Evolutionary conservation across 1,284 basidiomycete species (phyloP).

Genomic region (Fomitopsis pinicola): DNA sequence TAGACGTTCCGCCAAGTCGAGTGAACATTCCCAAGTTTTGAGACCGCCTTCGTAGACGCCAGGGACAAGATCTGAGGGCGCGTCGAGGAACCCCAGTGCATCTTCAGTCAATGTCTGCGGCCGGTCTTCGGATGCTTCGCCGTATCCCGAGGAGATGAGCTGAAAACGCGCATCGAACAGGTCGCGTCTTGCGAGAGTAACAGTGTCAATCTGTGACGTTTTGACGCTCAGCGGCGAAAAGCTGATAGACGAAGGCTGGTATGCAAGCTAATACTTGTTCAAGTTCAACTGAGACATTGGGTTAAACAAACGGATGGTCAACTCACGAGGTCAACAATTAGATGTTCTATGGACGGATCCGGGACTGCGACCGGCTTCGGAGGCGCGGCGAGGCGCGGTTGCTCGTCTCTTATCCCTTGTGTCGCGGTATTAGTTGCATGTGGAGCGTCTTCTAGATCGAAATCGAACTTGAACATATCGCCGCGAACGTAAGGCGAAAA

Average conservation of each 20-base stretch:
- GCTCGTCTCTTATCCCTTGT: background rate
- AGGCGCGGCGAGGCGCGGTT: background rate
- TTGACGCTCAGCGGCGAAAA: constrained; percentile 33
- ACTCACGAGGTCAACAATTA: constrained; percentile 33
- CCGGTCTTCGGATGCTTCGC: constrained; percentile 18
- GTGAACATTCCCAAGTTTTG: constrained; percentile 96
- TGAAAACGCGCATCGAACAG: constrained; percentile 95
- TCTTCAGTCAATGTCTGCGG: constrained; percentile 7
- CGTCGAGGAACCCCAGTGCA: constrained; percentile 60
- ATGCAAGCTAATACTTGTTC: background rate
- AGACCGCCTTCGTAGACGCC: constrained; percentile 94
- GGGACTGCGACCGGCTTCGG: background rate
- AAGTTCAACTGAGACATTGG: background rate
- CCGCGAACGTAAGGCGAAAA: no score
- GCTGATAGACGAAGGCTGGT: constrained; percentile 38
- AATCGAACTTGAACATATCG: constrained; percentile 55
- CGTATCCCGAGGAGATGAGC: constrained; percentile 52
- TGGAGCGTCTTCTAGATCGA: constrained; percentile 40
- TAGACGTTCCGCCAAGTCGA: constrained; percentile 76
- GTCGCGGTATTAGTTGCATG: background rate
- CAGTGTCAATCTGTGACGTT: constrained; percentile 43
- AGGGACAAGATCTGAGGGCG: constrained; percentile 87
- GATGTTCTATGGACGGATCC: constrained; percentile 29
- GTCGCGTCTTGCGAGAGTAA: constrained; percentile 72
- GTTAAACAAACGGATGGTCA: background rate